These are phyloP conservation scores for Sungouiella thailandica DNA, from an alignment of 805 yeast species.

Conservation along the genomic window DNA sequence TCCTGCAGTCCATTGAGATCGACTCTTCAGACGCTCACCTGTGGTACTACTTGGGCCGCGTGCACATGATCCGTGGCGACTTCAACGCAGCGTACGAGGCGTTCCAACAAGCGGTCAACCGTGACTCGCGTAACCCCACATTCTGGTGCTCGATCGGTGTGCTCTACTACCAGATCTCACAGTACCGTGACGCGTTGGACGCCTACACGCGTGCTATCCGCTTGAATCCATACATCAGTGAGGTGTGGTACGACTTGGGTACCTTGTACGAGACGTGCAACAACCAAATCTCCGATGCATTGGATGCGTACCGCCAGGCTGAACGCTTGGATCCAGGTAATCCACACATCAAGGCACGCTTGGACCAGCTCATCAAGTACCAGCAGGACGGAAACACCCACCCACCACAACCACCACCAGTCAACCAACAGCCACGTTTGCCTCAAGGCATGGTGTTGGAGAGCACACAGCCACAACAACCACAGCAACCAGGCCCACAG, in stretches of 20 bases:
- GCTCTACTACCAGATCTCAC: constrained; percentile 90
- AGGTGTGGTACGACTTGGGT: constrained; percentile 98
- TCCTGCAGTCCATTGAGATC: constrained; percentile 83
- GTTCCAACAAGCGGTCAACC: constrained; percentile 96
- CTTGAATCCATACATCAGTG: constrained; percentile 91
- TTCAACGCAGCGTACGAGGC: constrained; percentile 97
- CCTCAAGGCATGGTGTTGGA: constrained; percentile 64
- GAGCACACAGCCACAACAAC: constrained; percentile 25
- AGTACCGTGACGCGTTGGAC: constrained; percentile 93
- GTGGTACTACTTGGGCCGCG: constrained; percentile 96
- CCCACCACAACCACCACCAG: constrained; percentile 66
- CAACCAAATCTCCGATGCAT: constrained; percentile 89
- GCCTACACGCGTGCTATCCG: constrained; percentile 97
- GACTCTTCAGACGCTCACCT: constrained; percentile 91
- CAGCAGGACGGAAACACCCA: constrained; percentile 65
- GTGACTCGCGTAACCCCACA: constrained; percentile 95
- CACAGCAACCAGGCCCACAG: constrained; percentile 14
- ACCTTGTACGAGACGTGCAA: constrained; percentile 96
- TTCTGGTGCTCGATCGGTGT: constrained; percentile 98
- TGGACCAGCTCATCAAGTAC: constrained; percentile 75
- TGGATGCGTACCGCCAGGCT: constrained; percentile 96
- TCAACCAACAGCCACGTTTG: constrained; percentile 54
- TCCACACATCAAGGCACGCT: constrained; percentile 88
- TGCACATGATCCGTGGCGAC: constrained; percentile 93
- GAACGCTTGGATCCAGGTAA: constrained; percentile 92